A percentile compares a stretch with the other conserved stretches of the same genome.
These are phyloP conservation scores for Ophiosphaerella korrae DNA, from an alignment of 2,329 filamentous ascomycete genomes.

Conservation along the genomic window DNA sequence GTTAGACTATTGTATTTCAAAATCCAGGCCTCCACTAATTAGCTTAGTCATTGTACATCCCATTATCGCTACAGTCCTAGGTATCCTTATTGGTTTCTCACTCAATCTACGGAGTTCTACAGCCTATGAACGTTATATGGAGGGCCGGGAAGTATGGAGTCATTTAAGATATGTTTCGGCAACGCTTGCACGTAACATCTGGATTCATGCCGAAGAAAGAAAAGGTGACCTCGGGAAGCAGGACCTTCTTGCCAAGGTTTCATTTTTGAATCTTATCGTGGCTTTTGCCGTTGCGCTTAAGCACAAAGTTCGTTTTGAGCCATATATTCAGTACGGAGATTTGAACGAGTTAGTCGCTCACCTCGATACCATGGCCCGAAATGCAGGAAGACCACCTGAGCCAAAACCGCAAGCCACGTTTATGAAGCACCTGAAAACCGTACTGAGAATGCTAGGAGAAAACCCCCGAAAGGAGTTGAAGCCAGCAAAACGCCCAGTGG, in stretches of 20 bases:
- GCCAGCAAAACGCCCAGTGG: slow-evolving; percentile 68
- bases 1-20: slow-evolving; percentile 47
- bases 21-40: not conserved
- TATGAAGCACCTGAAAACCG: slow-evolving; percentile 65
- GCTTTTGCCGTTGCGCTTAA: slow-evolving; percentile 76
- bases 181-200: slow-evolving; percentile 71
- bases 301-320: slow-evolving; percentile 80
- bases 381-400: slow-evolving; percentile 37
- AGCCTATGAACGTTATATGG: slow-evolving; percentile 69
- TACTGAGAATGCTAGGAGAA: slow-evolving; percentile 71
- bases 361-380: slow-evolving; percentile 71
- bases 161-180: slow-evolving; percentile 57
- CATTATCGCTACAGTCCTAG: slow-evolving; percentile 71
- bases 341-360: slow-evolving; percentile 69
- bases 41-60: slow-evolving; percentile 60
- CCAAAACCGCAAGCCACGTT: slow-evolving; percentile 47
- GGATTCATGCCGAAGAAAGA: slow-evolving; percentile 73
- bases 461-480: slow-evolving; percentile 78
- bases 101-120: slow-evolving; percentile 75
- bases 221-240: slow-evolving; percentile 60
- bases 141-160: slow-evolving; percentile 66
- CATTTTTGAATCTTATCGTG: slow-evolving; percentile 74
- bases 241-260: slow-evolving; percentile 69
- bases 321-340: slow-evolving; percentile 74
- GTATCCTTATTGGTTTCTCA: slow-evolving; percentile 76